Evolutionary conservation across 208 protist species (phyloP).

Genomic region (Leishmania tarentolae): DNA sequence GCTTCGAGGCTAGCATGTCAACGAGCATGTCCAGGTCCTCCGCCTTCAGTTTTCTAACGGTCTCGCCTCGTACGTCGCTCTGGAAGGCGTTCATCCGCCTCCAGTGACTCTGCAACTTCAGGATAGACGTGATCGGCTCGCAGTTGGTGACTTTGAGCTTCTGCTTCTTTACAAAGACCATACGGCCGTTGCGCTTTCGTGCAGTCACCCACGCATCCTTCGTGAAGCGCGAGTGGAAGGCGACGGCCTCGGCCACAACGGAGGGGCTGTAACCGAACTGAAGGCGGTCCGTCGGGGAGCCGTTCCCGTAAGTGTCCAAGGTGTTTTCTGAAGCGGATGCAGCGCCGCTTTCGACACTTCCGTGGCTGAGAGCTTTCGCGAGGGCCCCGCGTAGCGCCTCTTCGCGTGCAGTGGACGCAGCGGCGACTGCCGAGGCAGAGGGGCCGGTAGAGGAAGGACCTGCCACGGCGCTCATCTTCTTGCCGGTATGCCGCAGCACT

Average conservation of each 20-base stretch:
- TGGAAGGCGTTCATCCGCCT: constrained; percentile 57
- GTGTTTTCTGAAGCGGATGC: not conserved
- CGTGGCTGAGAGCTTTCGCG: constrained; percentile 40
- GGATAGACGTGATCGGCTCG: constrained; percentile 69
- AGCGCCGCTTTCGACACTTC: not conserved
- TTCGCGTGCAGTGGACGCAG: constrained; percentile 24
- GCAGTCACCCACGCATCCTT: constrained; percentile 46
- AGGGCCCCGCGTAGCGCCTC: constrained; percentile 38
- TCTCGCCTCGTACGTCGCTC: constrained; percentile 33
- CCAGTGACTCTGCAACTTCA: constrained; percentile 87
- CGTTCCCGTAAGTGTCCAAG: constrained; percentile 78
- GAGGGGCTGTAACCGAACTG: constrained; percentile 88
- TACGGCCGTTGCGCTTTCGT: constrained; percentile 32
- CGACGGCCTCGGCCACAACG: constrained; percentile 71
- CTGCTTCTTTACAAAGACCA: constrained; percentile 58
- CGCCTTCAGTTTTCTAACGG: constrained; percentile 25
- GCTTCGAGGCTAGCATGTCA: constrained; percentile 70
- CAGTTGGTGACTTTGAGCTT: constrained; percentile 54
- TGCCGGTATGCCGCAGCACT: constrained; percentile 1
- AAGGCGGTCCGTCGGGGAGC: constrained; percentile 75
- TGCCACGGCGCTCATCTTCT: constrained; percentile 2
- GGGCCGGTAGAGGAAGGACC: constrained; percentile 5
- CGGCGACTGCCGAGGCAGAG: constrained; percentile 1
- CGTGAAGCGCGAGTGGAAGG: constrained; percentile 63
- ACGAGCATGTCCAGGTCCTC: constrained; percentile 65